Evolutionary conservation across 768 basidiomycete species (phyloP).

Genomic region (Infundibulicybe gibba): DNA sequence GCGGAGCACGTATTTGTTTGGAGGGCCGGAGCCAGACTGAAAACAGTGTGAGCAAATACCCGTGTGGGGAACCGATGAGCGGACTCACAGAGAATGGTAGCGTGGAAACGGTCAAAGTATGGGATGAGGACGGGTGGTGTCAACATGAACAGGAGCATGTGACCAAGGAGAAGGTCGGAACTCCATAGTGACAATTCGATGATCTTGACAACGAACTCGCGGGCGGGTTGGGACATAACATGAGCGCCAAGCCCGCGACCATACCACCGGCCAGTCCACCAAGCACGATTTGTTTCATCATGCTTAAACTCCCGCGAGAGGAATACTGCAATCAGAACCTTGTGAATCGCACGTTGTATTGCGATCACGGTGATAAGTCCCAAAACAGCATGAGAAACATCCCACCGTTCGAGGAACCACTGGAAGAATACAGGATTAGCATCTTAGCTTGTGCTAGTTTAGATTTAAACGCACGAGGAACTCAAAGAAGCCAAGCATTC

Average conservation of each 20-base stretch:
- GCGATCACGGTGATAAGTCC: conserved; percentile 89
- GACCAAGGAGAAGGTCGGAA: conserved; percentile 87
- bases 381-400: conserved; percentile 87
- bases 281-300: conserved; percentile 96
- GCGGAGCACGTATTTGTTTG: conserved; percentile 88
- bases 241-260: conserved; percentile 88
- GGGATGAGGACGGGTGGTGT: conserved; percentile 87
- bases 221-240: conserved; percentile 95
- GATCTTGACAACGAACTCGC: conserved; percentile 97
- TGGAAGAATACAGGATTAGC: conserved; percentile 27
- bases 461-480: conserved; percentile 64
- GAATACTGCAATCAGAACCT: conserved; percentile 91
- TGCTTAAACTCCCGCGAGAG: conserved; percentile 98
- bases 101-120: conserved; percentile 88
- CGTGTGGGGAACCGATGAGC: neutral
- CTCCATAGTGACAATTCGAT: conserved; percentile 96
- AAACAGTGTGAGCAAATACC: neutral
- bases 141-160: conserved; percentile 86
- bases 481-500: conserved; percentile 93
- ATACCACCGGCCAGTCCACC: conserved; percentile 99
- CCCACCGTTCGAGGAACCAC: conserved; percentile 96
- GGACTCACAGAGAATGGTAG: conserved; percentile 84
- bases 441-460: conserved; percentile 1
- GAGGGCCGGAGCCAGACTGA: conserved; percentile 94
- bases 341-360: conserved; percentile 91